These are phyloP conservation scores for Fonsecaea multimorphosa DNA, from an alignment of 2,329 filamentous ascomycete genomes.

Conservation along the genomic window DNA sequence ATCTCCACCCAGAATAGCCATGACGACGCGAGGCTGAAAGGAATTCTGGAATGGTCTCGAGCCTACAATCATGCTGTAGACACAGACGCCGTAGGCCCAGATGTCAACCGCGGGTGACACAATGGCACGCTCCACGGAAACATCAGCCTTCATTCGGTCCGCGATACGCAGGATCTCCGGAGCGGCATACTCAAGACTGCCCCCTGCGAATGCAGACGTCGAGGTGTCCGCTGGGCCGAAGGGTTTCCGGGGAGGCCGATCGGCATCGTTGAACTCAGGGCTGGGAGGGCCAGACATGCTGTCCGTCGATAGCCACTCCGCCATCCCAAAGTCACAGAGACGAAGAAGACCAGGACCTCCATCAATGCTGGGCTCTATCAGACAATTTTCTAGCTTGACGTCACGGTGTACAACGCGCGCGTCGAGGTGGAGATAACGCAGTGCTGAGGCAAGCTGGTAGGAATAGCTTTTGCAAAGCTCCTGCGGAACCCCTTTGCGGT, in stretches of 20 bases:
- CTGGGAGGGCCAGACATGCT: constrained; percentile 56
- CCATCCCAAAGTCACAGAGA: constrained; percentile 73
- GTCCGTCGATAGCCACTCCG: constrained; percentile 68
- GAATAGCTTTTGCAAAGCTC: constrained; percentile 64
- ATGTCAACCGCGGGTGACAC: constrained; percentile 64
- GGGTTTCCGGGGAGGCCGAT: constrained; percentile 56
- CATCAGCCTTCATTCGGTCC: constrained; percentile 35
- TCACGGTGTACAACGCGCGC: constrained; percentile 70
- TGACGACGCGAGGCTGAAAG: constrained; percentile 63
- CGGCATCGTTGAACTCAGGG: constrained; percentile 54
- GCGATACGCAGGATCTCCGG: constrained; percentile 53
- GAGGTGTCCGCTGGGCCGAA: constrained; percentile 63
- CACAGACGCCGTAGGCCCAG: constrained; percentile 70
- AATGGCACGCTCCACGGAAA: constrained; percentile 24
- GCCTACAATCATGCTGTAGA: constrained; percentile 66
- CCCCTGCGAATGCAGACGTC: constrained; percentile 60
- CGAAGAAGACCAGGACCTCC: constrained; percentile 62
- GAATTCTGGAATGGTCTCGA: constrained; percentile 67
- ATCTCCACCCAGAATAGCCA: constrained; percentile 64
- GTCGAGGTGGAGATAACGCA: constrained; percentile 72
- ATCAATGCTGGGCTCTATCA: constrained; percentile 61
- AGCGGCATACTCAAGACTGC: constrained; percentile 63
- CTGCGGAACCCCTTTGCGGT: constrained; percentile 59
- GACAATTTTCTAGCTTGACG: constrained; percentile 72
- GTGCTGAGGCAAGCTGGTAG: constrained; percentile 67